A percentile compares a stretch with the other conserved stretches of the same genome.
phyloP scores from a whole-genome alignment of 78 protist species.

The Dictyostelium firmibasis region DNA sequence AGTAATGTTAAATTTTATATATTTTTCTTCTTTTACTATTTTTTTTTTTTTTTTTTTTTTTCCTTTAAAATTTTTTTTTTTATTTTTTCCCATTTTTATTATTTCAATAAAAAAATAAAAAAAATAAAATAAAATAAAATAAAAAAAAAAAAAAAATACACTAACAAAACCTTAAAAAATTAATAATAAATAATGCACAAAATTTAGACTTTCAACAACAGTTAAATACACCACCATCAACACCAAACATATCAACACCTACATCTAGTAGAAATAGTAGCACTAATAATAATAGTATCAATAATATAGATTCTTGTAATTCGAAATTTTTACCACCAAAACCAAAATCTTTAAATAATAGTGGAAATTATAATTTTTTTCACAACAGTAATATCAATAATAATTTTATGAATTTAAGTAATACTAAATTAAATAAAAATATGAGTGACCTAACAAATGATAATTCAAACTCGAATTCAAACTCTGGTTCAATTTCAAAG shows the following conservation, averaged over 20 bases:
- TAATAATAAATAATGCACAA: not conserved
- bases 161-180: no score
- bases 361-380: not conserved
- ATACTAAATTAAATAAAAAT: not conserved
- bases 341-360: not conserved
- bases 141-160: no score
- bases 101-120: not conserved
- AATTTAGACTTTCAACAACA: not conserved
- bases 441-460: slow-evolving; percentile 2
- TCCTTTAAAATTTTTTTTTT: no score
- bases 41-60: no score
- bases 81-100: not conserved
- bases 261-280: not conserved
- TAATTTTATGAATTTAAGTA: not conserved
- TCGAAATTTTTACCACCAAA: not conserved
- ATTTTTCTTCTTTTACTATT: not conserved
- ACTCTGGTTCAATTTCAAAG: not conserved
- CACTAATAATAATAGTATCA: not conserved
- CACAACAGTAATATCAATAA: not conserved
- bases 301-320: not conserved
- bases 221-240: not conserved
- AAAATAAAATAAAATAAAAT: no score
- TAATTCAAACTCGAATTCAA: not conserved
- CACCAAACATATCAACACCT: not conserved
- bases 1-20: no score